A percentile compares a stretch with the other conserved stretches of the same genome.
These are phyloP conservation scores for Podospora sp. DNA, from an alignment of 495 filamentous ascomycete species.

Conservation along the genomic window DNA sequence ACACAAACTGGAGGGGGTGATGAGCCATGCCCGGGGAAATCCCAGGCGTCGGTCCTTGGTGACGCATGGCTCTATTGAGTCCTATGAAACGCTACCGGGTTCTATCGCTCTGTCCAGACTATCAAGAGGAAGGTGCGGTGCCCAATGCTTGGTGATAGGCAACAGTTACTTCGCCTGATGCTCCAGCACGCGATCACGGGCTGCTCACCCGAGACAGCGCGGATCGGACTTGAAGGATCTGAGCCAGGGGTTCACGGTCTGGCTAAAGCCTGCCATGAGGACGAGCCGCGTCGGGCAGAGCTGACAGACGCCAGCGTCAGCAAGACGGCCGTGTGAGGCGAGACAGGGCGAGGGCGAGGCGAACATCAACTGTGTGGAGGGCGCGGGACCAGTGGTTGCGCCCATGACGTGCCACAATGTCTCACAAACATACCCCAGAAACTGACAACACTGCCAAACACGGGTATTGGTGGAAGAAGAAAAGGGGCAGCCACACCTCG, in stretches of 20 bases:
- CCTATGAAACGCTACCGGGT: slow-evolving; percentile 15
- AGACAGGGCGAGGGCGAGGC: slow-evolving; percentile 10
- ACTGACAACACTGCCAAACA: neutral
- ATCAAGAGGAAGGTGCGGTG: neutral
- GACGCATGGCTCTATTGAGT: slow-evolving; percentile 6
- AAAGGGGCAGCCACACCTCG: neutral
- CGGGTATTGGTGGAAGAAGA: neutral
- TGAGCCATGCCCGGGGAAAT: neutral
- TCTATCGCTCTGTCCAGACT: neutral
- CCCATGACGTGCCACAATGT: neutral
- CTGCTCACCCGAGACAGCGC: neutral
- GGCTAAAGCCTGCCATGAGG: neutral
- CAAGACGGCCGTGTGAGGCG: neutral
- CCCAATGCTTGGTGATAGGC: neutral
- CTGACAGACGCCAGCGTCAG: slow-evolving; percentile 1
- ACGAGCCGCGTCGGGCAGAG: neutral
- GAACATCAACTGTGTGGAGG: neutral
- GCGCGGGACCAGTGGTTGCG: neutral
- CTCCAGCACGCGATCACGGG: neutral
- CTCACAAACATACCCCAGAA: neutral
- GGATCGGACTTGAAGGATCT: slow-evolving; percentile 8
- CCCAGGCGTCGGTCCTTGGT: slow-evolving; percentile 1
- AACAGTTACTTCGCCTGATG: neutral
- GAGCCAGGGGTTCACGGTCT: neutral
- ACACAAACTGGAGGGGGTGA: slow-evolving; percentile 5